These are phyloP conservation scores for Lycium barbarum DNA, from an alignment of 257 asterid genomes.

Conservation along the genomic window DNA sequence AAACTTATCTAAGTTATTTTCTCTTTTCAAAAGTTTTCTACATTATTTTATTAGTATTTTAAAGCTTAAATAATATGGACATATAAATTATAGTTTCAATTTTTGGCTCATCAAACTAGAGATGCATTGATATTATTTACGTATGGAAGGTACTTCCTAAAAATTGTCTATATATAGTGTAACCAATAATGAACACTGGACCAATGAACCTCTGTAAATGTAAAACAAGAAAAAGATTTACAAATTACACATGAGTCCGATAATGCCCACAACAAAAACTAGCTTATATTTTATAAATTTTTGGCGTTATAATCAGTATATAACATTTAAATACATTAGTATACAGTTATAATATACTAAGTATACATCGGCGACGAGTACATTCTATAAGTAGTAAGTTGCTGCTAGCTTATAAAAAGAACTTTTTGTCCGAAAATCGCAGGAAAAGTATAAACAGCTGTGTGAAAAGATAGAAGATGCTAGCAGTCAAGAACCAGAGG, in stretches of 20 bases:
- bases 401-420: too few species aligned
- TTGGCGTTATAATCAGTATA: background rate
- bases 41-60: background rate
- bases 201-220: background rate
- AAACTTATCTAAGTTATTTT: background rate
- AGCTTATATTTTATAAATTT: background rate
- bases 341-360: too few species aligned
- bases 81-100: background rate
- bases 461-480: constrained; percentile 42
- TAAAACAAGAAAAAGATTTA: background rate
- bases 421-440: background rate
- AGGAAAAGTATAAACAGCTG: constrained; percentile 42
- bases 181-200: background rate
- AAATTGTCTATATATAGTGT: background rate
- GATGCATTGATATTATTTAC: background rate
- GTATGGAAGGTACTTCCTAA: background rate
- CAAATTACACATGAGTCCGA: background rate
- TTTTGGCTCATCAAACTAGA: background rate
- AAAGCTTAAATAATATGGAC: background rate
- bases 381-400: too few species aligned
- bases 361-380: too few species aligned
- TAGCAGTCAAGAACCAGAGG: constrained; percentile 9
- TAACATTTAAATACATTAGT: too few species aligned
- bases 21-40: background rate
- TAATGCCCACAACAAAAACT: background rate